Percentiles rank a stretch among this genome's conserved stretches.
Conservation (phyloP, 2,329 filamentous ascomycete genomes). For the Ophiostoma triangulosporum region DNA sequence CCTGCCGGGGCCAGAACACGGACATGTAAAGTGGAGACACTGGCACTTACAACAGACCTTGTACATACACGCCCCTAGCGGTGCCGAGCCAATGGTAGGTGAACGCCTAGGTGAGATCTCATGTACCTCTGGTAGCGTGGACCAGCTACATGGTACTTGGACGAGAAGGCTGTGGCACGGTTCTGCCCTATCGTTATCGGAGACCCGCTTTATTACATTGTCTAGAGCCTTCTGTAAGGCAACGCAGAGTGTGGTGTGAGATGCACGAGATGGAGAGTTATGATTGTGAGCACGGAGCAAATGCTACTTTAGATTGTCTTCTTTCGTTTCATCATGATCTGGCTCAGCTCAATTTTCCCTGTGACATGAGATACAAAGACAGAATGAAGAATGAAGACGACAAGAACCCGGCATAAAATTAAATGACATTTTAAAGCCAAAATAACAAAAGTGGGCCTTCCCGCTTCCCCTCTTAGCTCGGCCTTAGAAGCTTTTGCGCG, state of each 20-base stretch:
- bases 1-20: background rate
- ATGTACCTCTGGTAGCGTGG: background rate
- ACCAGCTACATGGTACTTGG: background rate
- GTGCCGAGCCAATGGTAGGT: background rate
- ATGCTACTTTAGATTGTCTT: too few relatives aligned
- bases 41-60: background rate
- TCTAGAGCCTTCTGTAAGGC: background rate
- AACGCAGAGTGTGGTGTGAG: too few relatives aligned
- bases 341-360: too few relatives aligned
- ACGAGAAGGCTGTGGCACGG: background rate
- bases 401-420: too few relatives aligned
- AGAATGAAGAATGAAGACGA: background rate
- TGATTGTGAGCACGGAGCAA: too few relatives aligned
- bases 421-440: too few relatives aligned
- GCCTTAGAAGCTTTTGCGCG: slow-evolving; percentile 2
- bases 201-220: background rate
- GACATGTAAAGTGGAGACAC: background rate
- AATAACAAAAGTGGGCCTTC: background rate
- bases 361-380: too few relatives aligned
- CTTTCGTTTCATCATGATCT: too few relatives aligned
- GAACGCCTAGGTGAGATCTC: background rate
- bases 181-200: background rate
- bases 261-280: too few relatives aligned
- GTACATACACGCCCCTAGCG: background rate
- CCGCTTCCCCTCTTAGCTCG: background rate